phyloP scores from a whole-genome alignment of 768 basidiomycete genomes.

The Auricularia cornea region DNA sequence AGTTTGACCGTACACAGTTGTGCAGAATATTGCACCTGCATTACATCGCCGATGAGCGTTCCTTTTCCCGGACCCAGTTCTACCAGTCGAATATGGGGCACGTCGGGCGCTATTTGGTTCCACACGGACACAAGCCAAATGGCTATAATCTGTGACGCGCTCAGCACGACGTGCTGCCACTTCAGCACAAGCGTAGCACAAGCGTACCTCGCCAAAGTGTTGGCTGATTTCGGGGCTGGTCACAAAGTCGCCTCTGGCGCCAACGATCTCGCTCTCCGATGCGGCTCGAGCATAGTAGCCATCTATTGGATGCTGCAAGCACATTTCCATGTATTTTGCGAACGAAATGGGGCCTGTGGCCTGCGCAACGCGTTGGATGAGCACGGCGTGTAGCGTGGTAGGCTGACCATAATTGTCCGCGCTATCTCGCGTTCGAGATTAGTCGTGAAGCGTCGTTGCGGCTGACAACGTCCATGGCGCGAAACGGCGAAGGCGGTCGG shows the following conservation, averaged over 20 bases:
- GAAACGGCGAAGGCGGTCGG: background rate
- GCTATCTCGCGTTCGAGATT: background rate
- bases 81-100: slow-evolving; percentile 54
- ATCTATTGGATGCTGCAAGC: slow-evolving; percentile 78
- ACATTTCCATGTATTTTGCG: slow-evolving; percentile 85
- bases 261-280: slow-evolving; percentile 65
- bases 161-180: background rate
- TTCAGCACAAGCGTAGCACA: background rate
- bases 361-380: slow-evolving; percentile 29
- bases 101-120: slow-evolving; percentile 38
- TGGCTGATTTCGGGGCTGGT: slow-evolving; percentile 97
- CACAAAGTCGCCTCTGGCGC: slow-evolving; percentile 82
- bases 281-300: slow-evolving; percentile 71
- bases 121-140: slow-evolving; percentile 83
- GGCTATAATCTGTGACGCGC: slow-evolving; percentile 58
- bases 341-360: slow-evolving; percentile 84
- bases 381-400: too few species aligned
- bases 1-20: background rate
- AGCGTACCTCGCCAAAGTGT: slow-evolving; percentile 86
- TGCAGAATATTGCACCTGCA: slow-evolving; percentile 51
- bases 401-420: too few species aligned
- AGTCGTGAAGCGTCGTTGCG: background rate
- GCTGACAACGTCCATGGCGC: background rate
- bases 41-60: slow-evolving; percentile 81
- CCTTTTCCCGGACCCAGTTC: slow-evolving; percentile 94